Conservation (phyloP, 2,329 filamentous ascomycete genomes). For the Clarireedia sp. region DNA sequence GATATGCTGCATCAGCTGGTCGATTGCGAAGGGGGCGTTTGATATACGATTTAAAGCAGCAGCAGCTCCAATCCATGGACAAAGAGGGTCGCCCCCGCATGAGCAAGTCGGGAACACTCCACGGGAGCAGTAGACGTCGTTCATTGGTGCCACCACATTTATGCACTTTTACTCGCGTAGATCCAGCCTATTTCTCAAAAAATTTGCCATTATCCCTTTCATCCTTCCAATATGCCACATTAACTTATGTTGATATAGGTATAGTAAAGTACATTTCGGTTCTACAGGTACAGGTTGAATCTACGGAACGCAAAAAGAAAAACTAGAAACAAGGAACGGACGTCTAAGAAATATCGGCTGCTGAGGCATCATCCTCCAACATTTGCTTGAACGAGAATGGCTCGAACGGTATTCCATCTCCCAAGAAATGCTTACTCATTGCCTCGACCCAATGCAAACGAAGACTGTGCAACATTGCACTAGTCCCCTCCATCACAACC, state of each 20-base stretch:
- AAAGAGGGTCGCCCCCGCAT: background rate
- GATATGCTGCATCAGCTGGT: too few species aligned
- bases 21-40: too few species aligned
- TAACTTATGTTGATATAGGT: background rate
- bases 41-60: background rate
- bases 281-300: conserved; percentile 20
- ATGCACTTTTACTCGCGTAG: background rate
- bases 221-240: background rate
- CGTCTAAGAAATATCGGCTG: conserved; percentile 40
- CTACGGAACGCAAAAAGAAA: conserved; percentile 14
- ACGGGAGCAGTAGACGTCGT: background rate
- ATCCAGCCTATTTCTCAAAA: background rate
- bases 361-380: conserved; percentile 70
- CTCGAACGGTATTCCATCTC: conserved; percentile 76
- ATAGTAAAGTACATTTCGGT: conserved; percentile 16
- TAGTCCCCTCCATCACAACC: conserved; percentile 93
- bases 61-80: background rate
- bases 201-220: background rate
- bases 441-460: conserved; percentile 95
- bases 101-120: background rate
- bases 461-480: conserved; percentile 88
- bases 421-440: conserved; percentile 95
- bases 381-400: conserved; percentile 82
- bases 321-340: conserved; percentile 6
- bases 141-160: conserved; percentile 3